Evolutionary conservation across 2,329 filamentous ascomycete species (phyloP), one percentile per base, ranked within the genome.

Genomic region (Cercospora sp.): DNA sequence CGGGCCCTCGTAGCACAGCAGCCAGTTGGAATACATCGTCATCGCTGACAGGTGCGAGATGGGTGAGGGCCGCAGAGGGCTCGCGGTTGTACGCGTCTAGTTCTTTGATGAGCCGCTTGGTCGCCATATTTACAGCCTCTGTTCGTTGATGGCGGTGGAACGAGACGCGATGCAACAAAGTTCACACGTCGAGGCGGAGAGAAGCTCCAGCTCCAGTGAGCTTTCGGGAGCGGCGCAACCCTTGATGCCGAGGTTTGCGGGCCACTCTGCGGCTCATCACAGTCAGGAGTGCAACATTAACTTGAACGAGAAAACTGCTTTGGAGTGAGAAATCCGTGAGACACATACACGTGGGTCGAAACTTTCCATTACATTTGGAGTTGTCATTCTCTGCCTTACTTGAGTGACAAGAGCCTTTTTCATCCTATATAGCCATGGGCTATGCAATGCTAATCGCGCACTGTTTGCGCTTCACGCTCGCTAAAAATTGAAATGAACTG

Each of bases 21-120:
- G 85, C 82, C 85, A 88, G 88, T 69, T 84, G 82, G 71, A 87
- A 82, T 28, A 90, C 77, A 72, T 89, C 83, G 61, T 85, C 81
- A 68, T 89, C 87, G 71, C 81, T 81, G 37, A 85, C 77, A 2
- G 87, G 87, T 9, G 85, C 85, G 4, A 90, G 84, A 68, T 85
- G 83, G 1, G 86, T 77, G 18, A 89, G 81, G 18, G 83, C 84
- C 51, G 87, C 82, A 66, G 87, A 88, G 2, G 87, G 87, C 24
- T 84, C 82, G 66, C 80, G 81, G 45, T 84, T 79, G 77, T 88
- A 88, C 43, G 84, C 82, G 74, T 86, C 84, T n/a, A 89, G 81
- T 78, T 90, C 88, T 73, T 85, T 85, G 75, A 88, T 82, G 66
- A 90, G 83, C 30, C 88, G 85, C 76, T 88, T 88, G n/a, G 83